Conservation (phyloP, 1,284 basidiomycete genomes). For the Schizopora paradoxa region DNA sequence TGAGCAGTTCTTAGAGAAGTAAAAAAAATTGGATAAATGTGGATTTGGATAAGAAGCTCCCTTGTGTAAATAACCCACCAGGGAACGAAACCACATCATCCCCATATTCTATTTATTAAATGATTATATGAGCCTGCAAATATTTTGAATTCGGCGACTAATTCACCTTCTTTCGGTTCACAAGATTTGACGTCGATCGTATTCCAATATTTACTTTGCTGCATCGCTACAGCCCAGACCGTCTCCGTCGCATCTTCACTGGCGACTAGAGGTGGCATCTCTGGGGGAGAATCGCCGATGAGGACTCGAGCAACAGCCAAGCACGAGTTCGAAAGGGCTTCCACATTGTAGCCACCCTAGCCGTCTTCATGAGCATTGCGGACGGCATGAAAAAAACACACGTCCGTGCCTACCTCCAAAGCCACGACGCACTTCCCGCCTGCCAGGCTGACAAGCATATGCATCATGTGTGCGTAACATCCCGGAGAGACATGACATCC, state of each 20-base stretch:
- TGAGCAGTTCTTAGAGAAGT: constrained; percentile 58
- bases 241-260: constrained; percentile 80
- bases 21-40: background rate
- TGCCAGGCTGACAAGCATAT: constrained; percentile 89
- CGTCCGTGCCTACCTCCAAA: constrained; percentile 64
- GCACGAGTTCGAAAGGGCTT: constrained; percentile 84
- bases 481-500: constrained; percentile 86
- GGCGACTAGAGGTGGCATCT: constrained; percentile 65
- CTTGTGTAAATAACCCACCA: constrained; percentile 35
- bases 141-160: background rate
- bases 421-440: constrained; percentile 88
- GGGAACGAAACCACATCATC: constrained; percentile 60
- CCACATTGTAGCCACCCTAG: constrained; percentile 93
- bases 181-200: constrained; percentile 72
- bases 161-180: constrained; percentile 70
- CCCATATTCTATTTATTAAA: constrained; percentile 42
- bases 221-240: constrained; percentile 78
- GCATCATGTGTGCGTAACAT: constrained; percentile 99
- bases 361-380: background rate
- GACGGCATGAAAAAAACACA: constrained; percentile 1
- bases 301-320: constrained; percentile 82
- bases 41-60: background rate
- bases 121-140: constrained; percentile 4
- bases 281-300: constrained; percentile 80
- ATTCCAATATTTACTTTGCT: constrained; percentile 92